phyloP scores from a whole-genome alignment of 495 filamentous ascomycete genomes.

The Aspergillus saccharolyticus region DNA sequence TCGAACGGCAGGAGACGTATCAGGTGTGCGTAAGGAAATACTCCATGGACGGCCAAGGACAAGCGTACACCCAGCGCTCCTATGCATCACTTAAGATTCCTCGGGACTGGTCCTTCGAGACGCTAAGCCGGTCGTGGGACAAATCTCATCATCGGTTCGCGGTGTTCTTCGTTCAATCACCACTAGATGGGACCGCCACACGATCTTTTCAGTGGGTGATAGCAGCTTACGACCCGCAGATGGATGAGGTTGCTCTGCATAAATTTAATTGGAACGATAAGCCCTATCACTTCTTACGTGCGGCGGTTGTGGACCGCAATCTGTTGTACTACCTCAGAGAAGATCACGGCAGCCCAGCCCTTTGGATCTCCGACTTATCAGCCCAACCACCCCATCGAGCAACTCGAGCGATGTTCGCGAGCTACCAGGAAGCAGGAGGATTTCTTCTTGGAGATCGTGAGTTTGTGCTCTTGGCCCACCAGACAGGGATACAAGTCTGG shows the following conservation, averaged over 20 bases:
- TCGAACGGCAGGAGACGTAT: slow-evolving; percentile 1
- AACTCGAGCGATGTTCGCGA: slow-evolving; percentile 10
- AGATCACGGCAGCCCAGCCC: slow-evolving; percentile 15
- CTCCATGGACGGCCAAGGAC: neutral
- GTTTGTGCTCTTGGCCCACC: slow-evolving; percentile 14
- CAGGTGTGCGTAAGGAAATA: slow-evolving; percentile 13
- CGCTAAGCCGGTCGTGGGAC: neutral
- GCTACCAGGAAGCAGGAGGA: slow-evolving; percentile 7
- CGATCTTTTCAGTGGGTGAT: neutral
- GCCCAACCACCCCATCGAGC: slow-evolving; percentile 9
- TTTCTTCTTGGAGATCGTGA: slow-evolving; percentile 15
- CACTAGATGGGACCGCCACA: neutral
- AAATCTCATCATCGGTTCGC: slow-evolving; percentile 11
- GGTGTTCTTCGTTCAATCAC: slow-evolving; percentile 5
- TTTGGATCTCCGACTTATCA: slow-evolving; percentile 21
- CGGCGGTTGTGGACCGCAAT: slow-evolving; percentile 11
- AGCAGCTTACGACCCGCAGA: slow-evolving; percentile 10
- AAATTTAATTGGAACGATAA: neutral
- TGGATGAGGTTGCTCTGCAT: slow-evolving; percentile 12
- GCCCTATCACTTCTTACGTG: slow-evolving; percentile 7
- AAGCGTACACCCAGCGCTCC: neutral
- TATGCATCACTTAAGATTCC: neutral
- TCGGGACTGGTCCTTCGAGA: neutral
- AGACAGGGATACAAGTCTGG: slow-evolving; percentile 16
- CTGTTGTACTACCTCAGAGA: slow-evolving; percentile 21